phyloP scores from a whole-genome alignment of 768 basidiomycete species.

The Boletus speciosus region DNA sequence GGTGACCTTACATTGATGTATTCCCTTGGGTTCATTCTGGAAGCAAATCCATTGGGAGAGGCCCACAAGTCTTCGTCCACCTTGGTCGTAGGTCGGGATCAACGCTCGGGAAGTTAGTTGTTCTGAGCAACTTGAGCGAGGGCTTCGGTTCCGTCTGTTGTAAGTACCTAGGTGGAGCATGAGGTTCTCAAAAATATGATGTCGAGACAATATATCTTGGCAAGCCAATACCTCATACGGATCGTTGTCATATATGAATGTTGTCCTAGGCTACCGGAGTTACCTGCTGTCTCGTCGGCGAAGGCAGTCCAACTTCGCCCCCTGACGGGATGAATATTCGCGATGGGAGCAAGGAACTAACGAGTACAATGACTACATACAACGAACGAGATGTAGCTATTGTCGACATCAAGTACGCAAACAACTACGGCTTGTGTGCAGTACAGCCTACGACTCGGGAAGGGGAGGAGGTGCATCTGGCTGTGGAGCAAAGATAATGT shows the following conservation, averaged over 20 bases:
- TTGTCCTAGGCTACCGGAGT: neutral
- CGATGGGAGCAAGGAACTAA: neutral
- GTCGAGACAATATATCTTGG: neutral
- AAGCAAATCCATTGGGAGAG: neutral
- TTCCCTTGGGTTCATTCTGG: neutral
- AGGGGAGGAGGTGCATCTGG: constrained; percentile 80
- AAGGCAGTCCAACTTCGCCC: neutral
- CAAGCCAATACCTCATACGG: neutral
- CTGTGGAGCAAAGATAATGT: constrained; percentile 80
- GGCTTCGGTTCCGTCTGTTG: neutral
- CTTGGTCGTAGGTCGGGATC: neutral
- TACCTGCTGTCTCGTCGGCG: neutral
- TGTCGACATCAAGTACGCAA: constrained; percentile 6
- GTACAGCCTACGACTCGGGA: constrained; percentile 36
- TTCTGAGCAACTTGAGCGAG: neutral
- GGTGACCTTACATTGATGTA: constrained; percentile 6
- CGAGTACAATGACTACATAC: constrained; percentile 20
- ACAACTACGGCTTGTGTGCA: constrained; percentile 1
- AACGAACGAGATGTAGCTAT: constrained; percentile 16
- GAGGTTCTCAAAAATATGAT: neutral
- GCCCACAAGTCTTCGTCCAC: neutral
- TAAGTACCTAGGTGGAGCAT: neutral
- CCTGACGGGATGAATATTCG: neutral
- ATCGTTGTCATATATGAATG: neutral
- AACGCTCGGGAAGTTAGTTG: too few species aligned